Evolutionary conservation across 805 yeast genomes (phyloP), one percentile per base, ranked within the genome.

Genomic region (Hanseniaspora pseudoguilliermondii): DNA sequence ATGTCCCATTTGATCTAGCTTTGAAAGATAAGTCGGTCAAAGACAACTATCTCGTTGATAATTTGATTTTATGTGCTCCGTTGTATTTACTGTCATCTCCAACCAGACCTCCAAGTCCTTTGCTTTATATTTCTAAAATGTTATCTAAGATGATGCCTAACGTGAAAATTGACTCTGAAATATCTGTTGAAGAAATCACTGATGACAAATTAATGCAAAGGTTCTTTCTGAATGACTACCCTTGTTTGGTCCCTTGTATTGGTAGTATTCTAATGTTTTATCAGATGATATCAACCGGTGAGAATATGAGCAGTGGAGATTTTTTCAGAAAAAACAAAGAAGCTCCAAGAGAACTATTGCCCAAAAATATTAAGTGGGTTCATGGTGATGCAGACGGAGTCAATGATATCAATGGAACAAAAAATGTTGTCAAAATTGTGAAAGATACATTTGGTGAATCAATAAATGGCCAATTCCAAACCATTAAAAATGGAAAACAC

Each of bases 361-460:
- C 71, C 8, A 70, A 75, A 11, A 80, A 86, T 0, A 62, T 84
- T 4, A 65, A 82, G 34, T 68, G 85, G 11, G 61, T 79, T 44
- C 91, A 84, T 64, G 89, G 91, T 34, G 70, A 72, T 9, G 69
- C 66, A n/a, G 95, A 86, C 65, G 67, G 73, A 39, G 75, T 85
- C 61, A 85, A 83, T 64, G 79, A 76, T 64, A 66, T 71, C 41
- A 67, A 71, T 18, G 80, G 76, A 5, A 71, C 82, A 20, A 64
- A 71, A 57, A 61, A 66, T 54, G 81, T 80, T 55, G 63, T 71
- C 48, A 63, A 66, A 0, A 57, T 67, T 18, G 63, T 69, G 57
- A 46, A 27, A 5, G 23, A 46, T 5, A 46, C 34, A 39, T 53
- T 46, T 21, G 35, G 27, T 16, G 36, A 29, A 9, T 15, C 18